Percentiles rank a stretch among this genome's conserved stretches.
Evolutionary conservation across 352 stramenopile genomes (phyloP).

Genomic region (Phytophthora europaea): DNA sequence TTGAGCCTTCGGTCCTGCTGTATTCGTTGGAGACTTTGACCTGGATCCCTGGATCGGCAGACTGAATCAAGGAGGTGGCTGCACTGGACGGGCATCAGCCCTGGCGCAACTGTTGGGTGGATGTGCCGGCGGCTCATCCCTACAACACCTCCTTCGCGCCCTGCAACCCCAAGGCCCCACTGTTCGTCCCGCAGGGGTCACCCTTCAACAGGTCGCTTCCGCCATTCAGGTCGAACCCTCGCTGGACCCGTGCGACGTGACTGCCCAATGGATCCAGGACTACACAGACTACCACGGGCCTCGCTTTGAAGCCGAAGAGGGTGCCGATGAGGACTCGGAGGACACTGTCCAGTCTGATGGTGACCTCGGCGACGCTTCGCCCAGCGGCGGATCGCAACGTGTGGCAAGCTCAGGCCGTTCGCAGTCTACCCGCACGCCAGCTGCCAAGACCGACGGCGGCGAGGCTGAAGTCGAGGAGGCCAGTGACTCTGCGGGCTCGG

Average conservation of each 20-base stretch:
- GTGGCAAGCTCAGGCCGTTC: too few relatives aligned
- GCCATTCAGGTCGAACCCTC: not conserved
- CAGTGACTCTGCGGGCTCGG: too few relatives aligned
- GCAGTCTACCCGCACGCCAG: too few relatives aligned
- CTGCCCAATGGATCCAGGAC: not conserved
- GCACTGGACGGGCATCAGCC: not conserved
- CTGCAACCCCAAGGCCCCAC: not conserved
- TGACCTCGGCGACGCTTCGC: too few relatives aligned
- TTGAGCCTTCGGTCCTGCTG: not conserved
- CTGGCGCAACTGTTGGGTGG: conserved; percentile 9
- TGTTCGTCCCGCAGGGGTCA: not conserved
- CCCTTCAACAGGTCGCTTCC: not conserved
- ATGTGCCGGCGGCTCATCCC: not conserved
- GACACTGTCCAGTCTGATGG: too few relatives aligned
- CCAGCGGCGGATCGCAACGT: too few relatives aligned
- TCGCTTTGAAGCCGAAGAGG: too few relatives aligned
- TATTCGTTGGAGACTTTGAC: conserved; percentile 5
- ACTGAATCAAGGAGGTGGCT: not conserved
- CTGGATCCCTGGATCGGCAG: not conserved
- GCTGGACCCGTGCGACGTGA: not conserved
- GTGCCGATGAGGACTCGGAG: too few relatives aligned
- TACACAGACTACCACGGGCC: not conserved
- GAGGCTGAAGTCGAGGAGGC: too few relatives aligned
- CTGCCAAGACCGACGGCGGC: too few relatives aligned
- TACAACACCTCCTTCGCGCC: conserved; percentile 5